phyloP scores from a whole-genome alignment of 257 asterid genomes.

The Solanum pimpinellifolium region DNA sequence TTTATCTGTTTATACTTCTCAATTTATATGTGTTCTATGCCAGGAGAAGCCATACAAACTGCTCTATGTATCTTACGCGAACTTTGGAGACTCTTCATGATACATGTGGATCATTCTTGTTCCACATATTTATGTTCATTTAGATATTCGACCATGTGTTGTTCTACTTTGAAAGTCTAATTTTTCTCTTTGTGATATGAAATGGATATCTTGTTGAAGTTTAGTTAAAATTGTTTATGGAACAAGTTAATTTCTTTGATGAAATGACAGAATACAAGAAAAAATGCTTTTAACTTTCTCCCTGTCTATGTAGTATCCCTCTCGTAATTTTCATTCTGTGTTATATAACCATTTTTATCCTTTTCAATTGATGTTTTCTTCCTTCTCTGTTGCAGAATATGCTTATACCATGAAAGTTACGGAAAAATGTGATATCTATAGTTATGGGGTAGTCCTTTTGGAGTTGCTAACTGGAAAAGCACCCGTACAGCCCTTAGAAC shows the following conservation, averaged over 20 bases:
- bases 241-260: background rate
- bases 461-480: slow-evolving; percentile 80
- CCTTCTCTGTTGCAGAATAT: slow-evolving; percentile 39
- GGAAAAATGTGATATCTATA: slow-evolving; percentile 79
- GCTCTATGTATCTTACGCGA: background rate
- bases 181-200: background rate
- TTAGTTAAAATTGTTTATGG: background rate
- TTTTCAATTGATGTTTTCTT: background rate
- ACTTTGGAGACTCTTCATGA: background rate
- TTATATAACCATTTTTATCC: background rate
- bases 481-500: slow-evolving; percentile 80
- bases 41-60: background rate
- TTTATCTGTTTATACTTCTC: background rate
- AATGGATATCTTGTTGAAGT: background rate
- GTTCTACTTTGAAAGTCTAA: background rate
- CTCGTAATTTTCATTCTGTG: background rate
- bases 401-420: slow-evolving; percentile 94
- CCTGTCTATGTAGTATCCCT: background rate
- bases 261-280: background rate
- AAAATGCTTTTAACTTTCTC: background rate
- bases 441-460: slow-evolving; percentile 82
- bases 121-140: background rate
- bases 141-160: background rate
- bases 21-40: background rate
- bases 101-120: background rate